Conservation (phyloP, 352 stramenopile genomes). For the Thalassiosira exigua region DNA sequence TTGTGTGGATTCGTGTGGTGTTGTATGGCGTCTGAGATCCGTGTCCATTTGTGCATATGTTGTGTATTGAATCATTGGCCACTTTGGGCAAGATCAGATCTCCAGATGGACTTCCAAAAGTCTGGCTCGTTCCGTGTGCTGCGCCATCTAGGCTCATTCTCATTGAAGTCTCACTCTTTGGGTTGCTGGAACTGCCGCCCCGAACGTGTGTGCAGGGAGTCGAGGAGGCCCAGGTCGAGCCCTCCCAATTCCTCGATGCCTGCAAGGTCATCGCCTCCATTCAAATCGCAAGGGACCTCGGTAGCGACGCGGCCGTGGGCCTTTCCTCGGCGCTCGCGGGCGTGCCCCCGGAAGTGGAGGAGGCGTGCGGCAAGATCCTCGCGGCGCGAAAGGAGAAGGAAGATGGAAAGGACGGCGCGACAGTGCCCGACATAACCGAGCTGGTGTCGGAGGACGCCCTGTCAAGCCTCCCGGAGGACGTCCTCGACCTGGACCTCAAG, state of each 20-base stretch:
- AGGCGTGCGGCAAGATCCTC: conserved; percentile 51
- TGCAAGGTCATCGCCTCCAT: conserved; percentile 75
- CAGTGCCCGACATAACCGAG: conserved; percentile 8
- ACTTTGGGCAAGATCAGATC: no score
- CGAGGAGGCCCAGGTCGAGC: conserved; percentile 56
- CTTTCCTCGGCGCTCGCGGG: conserved; percentile 56
- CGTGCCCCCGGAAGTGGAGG: conserved; percentile 53
- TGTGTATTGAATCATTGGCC: neutral
- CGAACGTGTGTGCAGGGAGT: conserved; percentile 45
- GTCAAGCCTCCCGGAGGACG: conserved; percentile 54
- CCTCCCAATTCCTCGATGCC: conserved; percentile 67
- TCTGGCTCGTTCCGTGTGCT: no score
- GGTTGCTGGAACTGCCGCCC: no score
- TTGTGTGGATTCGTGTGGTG: no score
- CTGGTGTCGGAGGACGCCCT: conserved; percentile 21
- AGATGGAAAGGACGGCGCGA: conserved; percentile 9
- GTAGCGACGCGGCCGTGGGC: conserved; percentile 69
- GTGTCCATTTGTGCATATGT: neutral
- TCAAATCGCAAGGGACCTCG: conserved; percentile 81
- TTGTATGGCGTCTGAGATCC: no score
- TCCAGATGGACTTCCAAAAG: no score
- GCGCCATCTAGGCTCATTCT: no score
- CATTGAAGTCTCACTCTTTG: neutral
- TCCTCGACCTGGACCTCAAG: conserved; percentile 76
- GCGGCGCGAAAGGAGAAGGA: conserved; percentile 31